Evolutionary conservation across 2,329 filamentous ascomycete species (phyloP), one percentile per base, ranked within the genome.

Genomic region (Geosmithia putterillii): DNA sequence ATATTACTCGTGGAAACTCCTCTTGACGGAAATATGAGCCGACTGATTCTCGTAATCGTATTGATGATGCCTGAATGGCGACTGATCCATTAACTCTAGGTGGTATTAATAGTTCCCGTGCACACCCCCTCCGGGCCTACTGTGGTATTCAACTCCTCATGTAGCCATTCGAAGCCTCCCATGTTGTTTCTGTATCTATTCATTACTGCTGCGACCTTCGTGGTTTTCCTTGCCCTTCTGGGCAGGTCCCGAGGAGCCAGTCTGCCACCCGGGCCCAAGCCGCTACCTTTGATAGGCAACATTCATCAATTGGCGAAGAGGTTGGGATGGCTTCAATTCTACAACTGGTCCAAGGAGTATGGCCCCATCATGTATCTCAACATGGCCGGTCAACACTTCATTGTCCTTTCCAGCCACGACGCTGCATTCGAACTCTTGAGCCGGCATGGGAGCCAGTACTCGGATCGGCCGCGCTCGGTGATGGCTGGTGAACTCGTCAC

Each of bases 401-500:
- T 55, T 22, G 44, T 55, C 17, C 48, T 55, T 0, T 51, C 49
- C 1, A 48, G 46, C 4, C 43, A 47, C 19, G 38, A 52, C 15
- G 48, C 48, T 1, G 49, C 52, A 8, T 50, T 50, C 40, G 52
- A 53, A 19, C 50, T 55, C 0, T 47, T 55, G 21, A 46, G 22
- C 22, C 41, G 44, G 6, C 43, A 50, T 3, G 45, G 53, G n/a
- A 44, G 42, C 1, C 37, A 41, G 17, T 55, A 50, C 40, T 52
- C 49, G 2, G 48, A 52, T 14, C 48, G 53, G 1, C 53, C 53
- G 9, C 39, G 67, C 15, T 69, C 67, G 67, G 60, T 66, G 25
- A 67, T 64, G 47, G 73, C 62, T 41, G 67, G 61, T 40, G 71
- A 67, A 50, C 57, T 71, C 15, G 62, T 67, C 8, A 41, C 39